phyloP scores from a whole-genome alignment of 352 stramenopile genomes.

The Albugo laibachii region DNA sequence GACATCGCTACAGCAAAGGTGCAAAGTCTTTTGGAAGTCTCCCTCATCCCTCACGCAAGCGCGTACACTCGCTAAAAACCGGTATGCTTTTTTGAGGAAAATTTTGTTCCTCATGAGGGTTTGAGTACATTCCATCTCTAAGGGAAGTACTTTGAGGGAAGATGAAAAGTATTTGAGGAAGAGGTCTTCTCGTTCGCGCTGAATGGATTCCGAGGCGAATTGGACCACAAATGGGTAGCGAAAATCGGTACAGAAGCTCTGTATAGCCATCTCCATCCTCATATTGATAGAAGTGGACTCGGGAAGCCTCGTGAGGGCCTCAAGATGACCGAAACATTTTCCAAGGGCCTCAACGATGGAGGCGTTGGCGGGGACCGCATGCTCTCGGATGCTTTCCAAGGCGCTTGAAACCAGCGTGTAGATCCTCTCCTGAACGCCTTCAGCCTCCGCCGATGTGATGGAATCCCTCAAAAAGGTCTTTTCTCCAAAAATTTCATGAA shows the following conservation, averaged over 20 bases:
- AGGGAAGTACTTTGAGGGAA: constrained; percentile 15
- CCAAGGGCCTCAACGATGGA: constrained; percentile 11
- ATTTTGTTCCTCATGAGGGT: no score
- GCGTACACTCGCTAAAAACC: no score
- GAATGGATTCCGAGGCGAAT: constrained; percentile 24
- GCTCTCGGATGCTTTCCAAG: constrained; percentile 23
- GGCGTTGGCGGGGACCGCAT: constrained; percentile 8
- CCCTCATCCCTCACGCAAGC: no score
- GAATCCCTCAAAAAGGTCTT: constrained; percentile 6
- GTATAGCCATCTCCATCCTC: constrained; percentile 45
- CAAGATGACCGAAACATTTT: constrained; percentile 38
- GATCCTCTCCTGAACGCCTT: constrained; percentile 37
- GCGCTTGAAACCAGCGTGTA: constrained; percentile 31
- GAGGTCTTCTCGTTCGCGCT: constrained; percentile 17
- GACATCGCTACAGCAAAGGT: no score
- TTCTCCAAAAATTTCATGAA: constrained; percentile 54
- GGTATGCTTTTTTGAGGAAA: no score
- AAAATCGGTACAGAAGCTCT: constrained; percentile 42
- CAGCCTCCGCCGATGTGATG: constrained; percentile 41
- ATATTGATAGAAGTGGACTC: constrained; percentile 36
- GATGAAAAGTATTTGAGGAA: constrained; percentile 46
- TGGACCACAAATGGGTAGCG: constrained; percentile 30
- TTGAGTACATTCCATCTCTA: constrained; percentile 2
- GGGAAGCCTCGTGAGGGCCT: constrained; percentile 40
- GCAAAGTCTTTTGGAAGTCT: no score